Evolutionary conservation across 2,329 filamentous ascomycete genomes (phyloP).

Genomic region (Hawksworthiomyces lignivorus): DNA sequence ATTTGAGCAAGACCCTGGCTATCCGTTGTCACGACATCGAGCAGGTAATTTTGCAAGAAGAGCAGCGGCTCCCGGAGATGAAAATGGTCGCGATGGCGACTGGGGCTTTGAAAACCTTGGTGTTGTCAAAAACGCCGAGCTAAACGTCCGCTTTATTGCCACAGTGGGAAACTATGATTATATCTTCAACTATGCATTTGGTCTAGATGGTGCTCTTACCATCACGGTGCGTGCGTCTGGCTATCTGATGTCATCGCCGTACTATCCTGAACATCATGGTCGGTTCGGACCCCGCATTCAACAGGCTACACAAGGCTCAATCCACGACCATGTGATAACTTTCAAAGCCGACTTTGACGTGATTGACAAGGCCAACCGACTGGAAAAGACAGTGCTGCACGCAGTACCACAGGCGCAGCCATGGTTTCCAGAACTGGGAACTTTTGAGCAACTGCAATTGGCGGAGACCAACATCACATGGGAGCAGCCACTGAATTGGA

Average conservation of each 20-base stretch:
- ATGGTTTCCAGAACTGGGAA: conserved; percentile 29
- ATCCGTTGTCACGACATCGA: too few species aligned
- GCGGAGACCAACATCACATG: conserved; percentile 16
- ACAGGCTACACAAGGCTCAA: conserved; percentile 25
- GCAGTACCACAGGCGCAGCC: conserved; percentile 25
- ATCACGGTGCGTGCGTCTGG: conserved; percentile 31
- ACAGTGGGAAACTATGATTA: too few species aligned
- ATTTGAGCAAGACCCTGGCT: too few species aligned
- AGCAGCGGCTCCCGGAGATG: too few species aligned
- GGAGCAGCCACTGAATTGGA: conserved; percentile 25
- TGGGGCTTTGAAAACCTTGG: too few species aligned
- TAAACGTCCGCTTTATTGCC: too few species aligned
- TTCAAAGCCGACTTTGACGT: conserved; percentile 35
- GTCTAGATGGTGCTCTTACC: too few species aligned
- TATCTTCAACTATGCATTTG: too few species aligned
- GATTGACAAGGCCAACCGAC: conserved; percentile 25
- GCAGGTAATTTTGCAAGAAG: too few species aligned
- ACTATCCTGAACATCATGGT: conserved; percentile 24
- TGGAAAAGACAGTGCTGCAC: conserved; percentile 26
- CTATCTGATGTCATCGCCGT: conserved; percentile 29
- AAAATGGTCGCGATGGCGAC: too few species aligned
- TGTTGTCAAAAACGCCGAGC: too few species aligned
- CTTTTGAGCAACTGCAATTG: conserved; percentile 27
- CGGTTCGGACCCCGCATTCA: conserved; percentile 28
- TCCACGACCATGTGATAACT: conserved; percentile 32